phyloP scores from a whole-genome alignment of 805 yeast species.

The Candida morakotiae region DNA sequence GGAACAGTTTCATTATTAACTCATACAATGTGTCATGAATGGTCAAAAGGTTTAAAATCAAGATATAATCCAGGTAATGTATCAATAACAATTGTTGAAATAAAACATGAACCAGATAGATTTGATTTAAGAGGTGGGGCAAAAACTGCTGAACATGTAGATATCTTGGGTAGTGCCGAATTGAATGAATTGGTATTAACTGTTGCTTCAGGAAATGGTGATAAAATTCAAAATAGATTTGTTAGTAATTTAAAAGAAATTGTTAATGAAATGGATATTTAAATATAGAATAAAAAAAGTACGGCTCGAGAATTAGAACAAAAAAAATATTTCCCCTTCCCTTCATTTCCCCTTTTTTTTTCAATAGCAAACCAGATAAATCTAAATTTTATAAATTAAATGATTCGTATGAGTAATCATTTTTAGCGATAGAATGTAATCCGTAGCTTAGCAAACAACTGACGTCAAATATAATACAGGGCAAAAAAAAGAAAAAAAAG shows the following conservation, averaged over 20 bases:
- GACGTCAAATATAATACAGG: background rate
- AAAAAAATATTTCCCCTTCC: no score
- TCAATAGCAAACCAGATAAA: no score
- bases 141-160: slow-evolving; percentile 96
- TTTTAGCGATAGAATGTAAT: no score
- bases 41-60: slow-evolving; percentile 63
- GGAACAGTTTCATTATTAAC: slow-evolving; percentile 89
- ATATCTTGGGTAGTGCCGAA: slow-evolving; percentile 89
- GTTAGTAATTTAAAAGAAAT: slow-evolving; percentile 61
- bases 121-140: slow-evolving; percentile 97
- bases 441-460: no score
- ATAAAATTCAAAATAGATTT: slow-evolving; percentile 54
- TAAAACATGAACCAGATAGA: slow-evolving; percentile 88
- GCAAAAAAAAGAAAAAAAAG: background rate
- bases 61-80: slow-evolving; percentile 77
- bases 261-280: slow-evolving; percentile 52
- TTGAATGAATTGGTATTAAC: slow-evolving; percentile 79
- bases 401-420: no score
- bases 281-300: background rate
- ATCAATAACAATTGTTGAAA: slow-evolving; percentile 78
- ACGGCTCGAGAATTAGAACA: background rate
- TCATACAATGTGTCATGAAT: slow-evolving; percentile 86
- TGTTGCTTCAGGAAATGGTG: slow-evolving; percentile 81
- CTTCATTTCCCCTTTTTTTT: no score
- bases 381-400: no score